Evolutionary conservation across 2,329 filamentous ascomycete genomes (phyloP).

Genomic region (Claviceps cyperi): DNA sequence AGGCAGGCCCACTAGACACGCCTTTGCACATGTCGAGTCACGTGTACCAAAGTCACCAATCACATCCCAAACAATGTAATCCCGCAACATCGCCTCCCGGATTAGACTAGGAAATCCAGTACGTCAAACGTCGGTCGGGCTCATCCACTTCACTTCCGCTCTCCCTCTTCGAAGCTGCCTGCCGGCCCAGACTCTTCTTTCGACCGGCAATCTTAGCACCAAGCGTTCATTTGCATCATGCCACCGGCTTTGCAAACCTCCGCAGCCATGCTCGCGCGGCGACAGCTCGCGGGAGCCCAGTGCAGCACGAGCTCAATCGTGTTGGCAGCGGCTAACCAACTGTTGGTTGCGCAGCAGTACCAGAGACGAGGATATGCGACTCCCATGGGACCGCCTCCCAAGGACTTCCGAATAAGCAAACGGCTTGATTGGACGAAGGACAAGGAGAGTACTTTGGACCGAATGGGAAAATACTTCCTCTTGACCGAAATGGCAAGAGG

Average conservation of each 20-base stretch:
- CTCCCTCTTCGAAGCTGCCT: constrained; percentile 1
- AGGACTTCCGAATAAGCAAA: constrained; percentile 63
- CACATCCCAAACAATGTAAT: constrained; percentile 25
- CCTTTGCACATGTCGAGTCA: background rate
- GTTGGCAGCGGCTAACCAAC: constrained; percentile 10
- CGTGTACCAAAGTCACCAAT: constrained; percentile 16
- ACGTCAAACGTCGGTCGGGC: constrained; percentile 3
- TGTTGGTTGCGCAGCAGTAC: constrained; percentile 5
- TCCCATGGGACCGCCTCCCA: constrained; percentile 63
- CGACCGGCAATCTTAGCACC: background rate
- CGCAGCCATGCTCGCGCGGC: constrained; percentile 21
- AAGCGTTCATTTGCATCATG: constrained; percentile 11
- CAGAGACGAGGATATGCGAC: constrained; percentile 41
- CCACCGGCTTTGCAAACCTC: constrained; percentile 18
- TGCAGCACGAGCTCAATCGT: constrained; percentile 10
- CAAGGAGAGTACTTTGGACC: constrained; percentile 63
- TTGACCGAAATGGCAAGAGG: constrained; percentile 90
- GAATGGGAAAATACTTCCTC: constrained; percentile 85
- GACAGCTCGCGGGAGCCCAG: constrained; percentile 18
- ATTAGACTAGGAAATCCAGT: constrained; percentile 1
- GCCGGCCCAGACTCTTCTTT: background rate
- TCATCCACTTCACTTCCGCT: constrained; percentile 13
- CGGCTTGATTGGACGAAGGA: constrained; percentile 69
- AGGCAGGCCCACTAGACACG: no score
- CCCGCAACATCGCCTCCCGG: constrained; percentile 13